A percentile compares a stretch with the other conserved stretches of the same genome.
Conservation (phyloP, 768 basidiomycete genomes). For the Pleurotus salmoneostramineus region DNA sequence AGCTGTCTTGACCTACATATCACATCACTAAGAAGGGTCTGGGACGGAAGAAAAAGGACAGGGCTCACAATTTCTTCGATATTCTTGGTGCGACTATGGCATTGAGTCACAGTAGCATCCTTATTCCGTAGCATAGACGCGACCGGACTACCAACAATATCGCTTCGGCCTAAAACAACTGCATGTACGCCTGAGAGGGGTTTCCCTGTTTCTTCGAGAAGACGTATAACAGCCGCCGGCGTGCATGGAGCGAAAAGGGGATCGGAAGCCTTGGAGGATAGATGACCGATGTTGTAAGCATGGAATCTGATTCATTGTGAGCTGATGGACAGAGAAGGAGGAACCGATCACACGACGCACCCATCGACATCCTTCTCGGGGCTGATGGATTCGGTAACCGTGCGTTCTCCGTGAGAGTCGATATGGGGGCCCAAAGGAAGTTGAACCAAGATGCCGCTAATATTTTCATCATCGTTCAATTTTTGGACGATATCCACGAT, state of each 20-base stretch:
- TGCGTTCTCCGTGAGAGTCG: conserved; percentile 75
- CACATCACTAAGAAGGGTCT: not conserved
- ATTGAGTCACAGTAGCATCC: conserved; percentile 97
- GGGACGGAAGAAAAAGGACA: not conserved
- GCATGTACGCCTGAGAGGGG: conserved; percentile 73
- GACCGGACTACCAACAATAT: conserved; percentile 97
- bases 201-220: conserved; percentile 85
- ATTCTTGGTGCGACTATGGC: conserved; percentile 87
- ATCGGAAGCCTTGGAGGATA: conserved; percentile 83
- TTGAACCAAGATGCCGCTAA: conserved; percentile 93
- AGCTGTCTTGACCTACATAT: conserved; percentile 67
- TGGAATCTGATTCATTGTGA: conserved; percentile 67
- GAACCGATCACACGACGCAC: conserved; percentile 35
- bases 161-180: conserved; percentile 94
- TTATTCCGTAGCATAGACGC: conserved; percentile 83
- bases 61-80: conserved; percentile 69
- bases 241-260: conserved; percentile 96
- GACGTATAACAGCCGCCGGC: conserved; percentile 85
- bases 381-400: conserved; percentile 91
- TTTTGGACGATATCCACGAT: conserved; percentile 74
- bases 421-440: conserved; percentile 88
- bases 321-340: conserved; percentile 1
- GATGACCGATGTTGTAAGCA: conserved; percentile 95
- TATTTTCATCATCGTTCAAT: conserved; percentile 76
- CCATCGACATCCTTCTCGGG: conserved; percentile 97